These are phyloP conservation scores for Fraxinus anomala DNA, from an alignment of 257 asterid species.

Conservation along the genomic window DNA sequence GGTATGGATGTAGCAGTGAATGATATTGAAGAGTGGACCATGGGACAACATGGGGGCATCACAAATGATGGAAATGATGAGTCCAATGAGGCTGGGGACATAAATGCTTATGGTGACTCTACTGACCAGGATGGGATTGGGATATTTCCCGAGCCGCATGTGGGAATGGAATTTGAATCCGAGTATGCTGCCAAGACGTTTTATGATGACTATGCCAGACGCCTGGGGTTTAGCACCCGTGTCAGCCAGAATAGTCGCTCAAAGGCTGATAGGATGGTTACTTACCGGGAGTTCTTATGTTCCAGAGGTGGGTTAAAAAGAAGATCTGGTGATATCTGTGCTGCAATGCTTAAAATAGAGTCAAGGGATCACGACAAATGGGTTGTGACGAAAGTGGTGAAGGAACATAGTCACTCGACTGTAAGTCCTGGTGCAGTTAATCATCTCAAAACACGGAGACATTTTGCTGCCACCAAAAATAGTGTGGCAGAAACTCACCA, in stretches of 20 bases:
- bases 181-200: constrained; percentile 60
- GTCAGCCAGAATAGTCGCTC: constrained; percentile 37
- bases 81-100: constrained; percentile 45
- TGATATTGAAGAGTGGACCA: constrained; percentile 44
- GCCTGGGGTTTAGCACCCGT: constrained; percentile 56
- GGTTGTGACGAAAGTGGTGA: constrained; percentile 68
- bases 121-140: constrained; percentile 40
- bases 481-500: constrained; percentile 46
- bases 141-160: constrained; percentile 48
- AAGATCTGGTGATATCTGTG: constrained; percentile 60
- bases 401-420: constrained; percentile 64
- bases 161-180: constrained; percentile 77
- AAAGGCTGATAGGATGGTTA: constrained; percentile 37
- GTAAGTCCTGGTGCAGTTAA: constrained; percentile 47
- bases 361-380: constrained; percentile 52
- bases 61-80: constrained; percentile 55
- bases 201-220: constrained; percentile 68
- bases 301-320: constrained; percentile 51
- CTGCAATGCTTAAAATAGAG: constrained; percentile 74
- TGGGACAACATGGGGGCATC: constrained; percentile 50
- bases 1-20: constrained; percentile 49
- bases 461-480: constrained; percentile 56
- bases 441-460: constrained; percentile 54
- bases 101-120: constrained; percentile 41
- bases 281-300: constrained; percentile 54